Percentiles rank a stretch among this genome's conserved stretches.
Conservation (phyloP, 1,284 basidiomycete genomes). For the Sphagnurus paluster region DNA sequence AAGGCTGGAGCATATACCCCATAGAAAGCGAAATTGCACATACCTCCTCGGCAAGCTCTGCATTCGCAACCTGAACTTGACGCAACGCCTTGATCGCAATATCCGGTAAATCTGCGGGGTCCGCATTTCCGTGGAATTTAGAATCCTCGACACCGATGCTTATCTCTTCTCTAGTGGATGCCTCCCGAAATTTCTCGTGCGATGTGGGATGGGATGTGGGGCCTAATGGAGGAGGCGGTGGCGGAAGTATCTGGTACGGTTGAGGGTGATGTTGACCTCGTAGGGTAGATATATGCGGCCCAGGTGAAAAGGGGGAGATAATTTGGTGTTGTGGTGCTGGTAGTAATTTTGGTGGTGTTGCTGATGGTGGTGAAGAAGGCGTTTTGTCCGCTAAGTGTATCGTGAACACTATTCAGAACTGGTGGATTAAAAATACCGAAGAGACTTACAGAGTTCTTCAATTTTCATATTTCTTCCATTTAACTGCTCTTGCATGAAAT, state of each 20-base stretch:
- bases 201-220: slow-evolving; percentile 12
- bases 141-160: background rate
- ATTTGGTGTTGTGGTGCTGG: no score
- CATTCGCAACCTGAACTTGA: slow-evolving; percentile 12
- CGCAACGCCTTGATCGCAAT: slow-evolving; percentile 16
- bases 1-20: background rate
- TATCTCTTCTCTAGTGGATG: background rate
- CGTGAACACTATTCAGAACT: background rate
- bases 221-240: slow-evolving; percentile 9
- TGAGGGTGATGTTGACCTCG: background rate
- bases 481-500: background rate
- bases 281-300: slow-evolving; percentile 14
- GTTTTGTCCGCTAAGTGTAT: slow-evolving; percentile 13
- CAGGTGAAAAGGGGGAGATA: background rate
- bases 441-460: slow-evolving; percentile 13
- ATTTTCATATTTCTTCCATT: slow-evolving; percentile 2
- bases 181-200: slow-evolving; percentile 5
- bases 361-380: slow-evolving; percentile 11
- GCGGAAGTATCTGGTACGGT: slow-evolving; percentile 11
- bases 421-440: background rate
- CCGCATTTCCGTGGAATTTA: background rate
- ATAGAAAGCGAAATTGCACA: background rate
- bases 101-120: slow-evolving; percentile 10
- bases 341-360: no score
- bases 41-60: slow-evolving; percentile 16